A percentile compares a stretch with the other conserved stretches of the same genome.
phyloP scores from a whole-genome alignment of 179 eudicot genomes.

The Dionaea muscipula region DNA sequence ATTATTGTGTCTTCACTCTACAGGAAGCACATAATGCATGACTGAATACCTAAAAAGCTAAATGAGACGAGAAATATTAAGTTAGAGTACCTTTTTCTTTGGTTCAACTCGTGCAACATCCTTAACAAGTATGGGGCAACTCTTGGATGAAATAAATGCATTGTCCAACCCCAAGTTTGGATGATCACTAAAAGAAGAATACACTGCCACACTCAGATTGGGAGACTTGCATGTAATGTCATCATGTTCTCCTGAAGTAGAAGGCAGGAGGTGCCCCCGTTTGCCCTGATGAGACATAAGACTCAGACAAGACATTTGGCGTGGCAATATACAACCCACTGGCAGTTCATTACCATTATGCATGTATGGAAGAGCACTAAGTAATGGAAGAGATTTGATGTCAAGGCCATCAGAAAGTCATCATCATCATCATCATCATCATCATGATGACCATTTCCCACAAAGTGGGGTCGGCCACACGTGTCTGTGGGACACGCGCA shows the following conservation, averaged over 20 bases:
- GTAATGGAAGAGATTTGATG: slow-evolving; percentile 30
- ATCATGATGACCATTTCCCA: no score
- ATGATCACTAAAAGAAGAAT: slow-evolving; percentile 38
- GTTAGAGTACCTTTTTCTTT: slow-evolving; percentile 57
- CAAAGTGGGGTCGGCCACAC: slow-evolving; percentile 51
- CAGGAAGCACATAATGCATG: slow-evolving; percentile 4
- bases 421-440: no score
- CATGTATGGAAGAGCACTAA: slow-evolving; percentile 35
- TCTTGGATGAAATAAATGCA: slow-evolving; percentile 38
- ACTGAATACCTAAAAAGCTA: slow-evolving; percentile 4
- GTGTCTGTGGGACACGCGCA: no score
- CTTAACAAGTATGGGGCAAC: slow-evolving; percentile 38
- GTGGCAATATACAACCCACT: slow-evolving; percentile 34
- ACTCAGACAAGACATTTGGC: slow-evolving; percentile 37
- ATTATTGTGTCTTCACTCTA: slow-evolving; percentile 77
- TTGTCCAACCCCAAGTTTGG: slow-evolving; percentile 36
- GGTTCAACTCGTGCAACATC: slow-evolving; percentile 50
- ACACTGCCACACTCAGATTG: slow-evolving; percentile 27
- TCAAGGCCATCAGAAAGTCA: no score
- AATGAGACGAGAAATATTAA: slow-evolving; percentile 2
- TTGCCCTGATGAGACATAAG: slow-evolving; percentile 54
- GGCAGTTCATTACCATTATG: slow-evolving; percentile 50
- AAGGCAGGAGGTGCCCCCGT: slow-evolving; percentile 39
- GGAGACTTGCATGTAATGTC: slow-evolving; percentile 25
- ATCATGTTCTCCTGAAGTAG: slow-evolving; percentile 42